Percentiles rank a stretch among this genome's conserved stretches.
Conservation (phyloP, 306 rosid genomes). For the Quercus variabilis region DNA sequence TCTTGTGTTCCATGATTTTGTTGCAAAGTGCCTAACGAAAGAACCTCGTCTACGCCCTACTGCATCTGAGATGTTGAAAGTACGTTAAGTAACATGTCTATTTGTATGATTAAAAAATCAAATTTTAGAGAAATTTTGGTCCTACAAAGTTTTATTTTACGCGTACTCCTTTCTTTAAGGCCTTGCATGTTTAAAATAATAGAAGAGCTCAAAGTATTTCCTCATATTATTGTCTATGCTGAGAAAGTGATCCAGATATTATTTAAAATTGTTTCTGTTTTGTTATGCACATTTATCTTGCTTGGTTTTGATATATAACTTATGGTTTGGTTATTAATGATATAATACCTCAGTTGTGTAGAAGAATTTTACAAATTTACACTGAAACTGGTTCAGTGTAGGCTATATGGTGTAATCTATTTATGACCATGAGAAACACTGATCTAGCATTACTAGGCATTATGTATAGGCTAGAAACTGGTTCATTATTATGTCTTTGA, state of each 20-base stretch:
- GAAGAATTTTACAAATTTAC: neutral
- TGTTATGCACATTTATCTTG: neutral
- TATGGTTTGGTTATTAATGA: too few species aligned
- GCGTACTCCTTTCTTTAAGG: neutral
- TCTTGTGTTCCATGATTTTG: slow-evolving; percentile 91
- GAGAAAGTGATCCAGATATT: neutral
- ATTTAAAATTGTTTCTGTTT: neutral
- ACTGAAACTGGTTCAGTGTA: neutral
- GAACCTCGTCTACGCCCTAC: slow-evolving; percentile 94
- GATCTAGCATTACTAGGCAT: neutral
- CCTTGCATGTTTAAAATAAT: neutral
- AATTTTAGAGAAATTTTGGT: neutral
- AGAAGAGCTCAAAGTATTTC: neutral
- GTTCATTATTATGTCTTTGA: too few species aligned
- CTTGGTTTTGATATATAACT: too few species aligned
- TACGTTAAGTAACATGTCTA: slow-evolving; percentile 24
- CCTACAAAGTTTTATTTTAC: neutral
- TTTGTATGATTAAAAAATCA: neutral
- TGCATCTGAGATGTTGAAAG: slow-evolving; percentile 98
- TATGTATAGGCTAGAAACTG: neutral
- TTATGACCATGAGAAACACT: neutral
- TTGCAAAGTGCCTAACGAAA: slow-evolving; percentile 93
- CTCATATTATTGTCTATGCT: neutral
- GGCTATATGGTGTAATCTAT: neutral
- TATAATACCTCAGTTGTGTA: neutral